A percentile compares a stretch with the other conserved stretches of the same genome.
phyloP scores from a whole-genome alignment of 2,329 filamentous ascomycete genomes.

The Ophiostoma triangulosporum region DNA sequence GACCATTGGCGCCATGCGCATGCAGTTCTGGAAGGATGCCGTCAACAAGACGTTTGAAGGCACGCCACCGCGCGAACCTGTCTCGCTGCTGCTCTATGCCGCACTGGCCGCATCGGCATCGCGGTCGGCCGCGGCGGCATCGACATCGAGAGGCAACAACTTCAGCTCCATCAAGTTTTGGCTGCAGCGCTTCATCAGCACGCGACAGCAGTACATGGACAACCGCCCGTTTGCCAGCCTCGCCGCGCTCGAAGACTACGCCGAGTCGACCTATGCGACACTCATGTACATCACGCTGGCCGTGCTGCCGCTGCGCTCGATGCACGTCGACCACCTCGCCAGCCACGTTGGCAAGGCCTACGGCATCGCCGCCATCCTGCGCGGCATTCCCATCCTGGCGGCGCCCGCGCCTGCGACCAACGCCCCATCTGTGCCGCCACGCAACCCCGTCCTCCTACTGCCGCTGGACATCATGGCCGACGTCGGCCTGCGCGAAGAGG shows the following conservation, averaged over 20 bases:
- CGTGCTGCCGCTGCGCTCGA: conserved; percentile 61
- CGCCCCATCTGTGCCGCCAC: conserved; percentile 22
- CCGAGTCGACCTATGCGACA: conserved; percentile 89
- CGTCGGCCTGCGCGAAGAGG: conserved; percentile 68
- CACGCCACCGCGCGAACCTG: conserved; percentile 74
- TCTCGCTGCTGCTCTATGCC: conserved; percentile 69
- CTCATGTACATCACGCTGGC: conserved; percentile 80
- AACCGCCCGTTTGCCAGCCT: conserved; percentile 70
- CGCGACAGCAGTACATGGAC: conserved; percentile 68
- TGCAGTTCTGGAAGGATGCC: conserved; percentile 90
- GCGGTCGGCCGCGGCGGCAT: conserved; percentile 23
- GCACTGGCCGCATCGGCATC: conserved; percentile 50
- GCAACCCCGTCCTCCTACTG: conserved; percentile 50
- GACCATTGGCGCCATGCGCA: conserved; percentile 75
- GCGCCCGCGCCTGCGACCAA: conserved; percentile 48
- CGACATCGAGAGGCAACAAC: background rate
- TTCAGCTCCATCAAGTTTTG: conserved; percentile 50
- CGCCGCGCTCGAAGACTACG: conserved; percentile 68
- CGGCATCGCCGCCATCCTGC: conserved; percentile 74
- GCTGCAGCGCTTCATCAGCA: conserved; percentile 64
- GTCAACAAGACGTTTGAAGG: conserved; percentile 61
- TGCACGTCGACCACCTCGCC: conserved; percentile 83
- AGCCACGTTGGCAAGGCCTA: conserved; percentile 91
- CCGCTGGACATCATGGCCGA: conserved; percentile 86
- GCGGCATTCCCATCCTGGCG: conserved; percentile 78